Conservation (phyloP, 1,284 basidiomycete species). For the Naganishia sp. region DNA sequence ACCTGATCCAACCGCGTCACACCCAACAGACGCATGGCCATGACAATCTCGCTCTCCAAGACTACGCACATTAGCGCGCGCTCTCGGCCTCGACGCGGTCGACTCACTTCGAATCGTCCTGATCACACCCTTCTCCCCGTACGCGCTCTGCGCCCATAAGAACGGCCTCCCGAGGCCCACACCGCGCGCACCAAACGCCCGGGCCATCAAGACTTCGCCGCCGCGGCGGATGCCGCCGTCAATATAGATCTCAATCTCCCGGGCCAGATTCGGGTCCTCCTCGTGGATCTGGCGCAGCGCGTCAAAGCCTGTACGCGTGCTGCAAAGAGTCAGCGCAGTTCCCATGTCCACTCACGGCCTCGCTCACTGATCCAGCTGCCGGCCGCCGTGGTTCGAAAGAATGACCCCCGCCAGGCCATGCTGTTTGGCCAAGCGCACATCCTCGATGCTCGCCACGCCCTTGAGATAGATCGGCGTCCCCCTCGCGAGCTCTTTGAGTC, state of each 20-base stretch:
- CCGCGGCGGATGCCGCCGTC: constrained; percentile 57
- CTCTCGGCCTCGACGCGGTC: neutral
- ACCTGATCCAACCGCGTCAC: constrained; percentile 43
- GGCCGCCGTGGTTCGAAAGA: constrained; percentile 52
- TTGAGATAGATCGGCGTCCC: constrained; percentile 56
- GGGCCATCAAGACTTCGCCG: constrained; percentile 55
- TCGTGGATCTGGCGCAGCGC: constrained; percentile 51
- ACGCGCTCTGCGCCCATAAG: constrained; percentile 52
- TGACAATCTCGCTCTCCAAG: constrained; percentile 75
- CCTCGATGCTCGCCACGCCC: constrained; percentile 52
- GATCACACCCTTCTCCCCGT: constrained; percentile 54
- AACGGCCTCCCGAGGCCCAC: constrained; percentile 56
- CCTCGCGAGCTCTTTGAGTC: constrained; percentile 51
- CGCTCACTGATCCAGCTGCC: constrained; percentile 43
- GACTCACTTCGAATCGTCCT: constrained; percentile 55
- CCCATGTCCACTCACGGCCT: no score
- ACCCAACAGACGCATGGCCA: constrained; percentile 76
- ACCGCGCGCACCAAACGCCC: constrained; percentile 57
- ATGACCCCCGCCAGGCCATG: constrained; percentile 51
- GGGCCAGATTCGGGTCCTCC: constrained; percentile 48
- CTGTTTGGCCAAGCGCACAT: constrained; percentile 55
- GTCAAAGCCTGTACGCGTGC: constrained; percentile 48
- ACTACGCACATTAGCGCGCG: constrained; percentile 53
- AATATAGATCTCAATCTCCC: constrained; percentile 55
- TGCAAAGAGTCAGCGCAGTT: constrained; percentile 17